Conservation (phyloP, 1,284 basidiomycete species). For the Irpex sp. region DNA sequence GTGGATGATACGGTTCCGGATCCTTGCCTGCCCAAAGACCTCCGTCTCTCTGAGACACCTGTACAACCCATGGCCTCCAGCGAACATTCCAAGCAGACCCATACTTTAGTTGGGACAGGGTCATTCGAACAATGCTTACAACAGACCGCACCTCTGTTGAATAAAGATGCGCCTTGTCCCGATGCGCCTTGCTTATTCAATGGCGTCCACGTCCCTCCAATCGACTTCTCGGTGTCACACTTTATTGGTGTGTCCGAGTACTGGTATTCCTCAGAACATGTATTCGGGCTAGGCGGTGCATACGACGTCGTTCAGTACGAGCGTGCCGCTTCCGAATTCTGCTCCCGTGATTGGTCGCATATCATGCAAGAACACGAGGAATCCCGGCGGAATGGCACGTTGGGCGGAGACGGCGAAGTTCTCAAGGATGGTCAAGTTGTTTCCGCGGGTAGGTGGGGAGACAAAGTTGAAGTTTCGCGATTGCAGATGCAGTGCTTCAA, state of each 20-base stretch:
- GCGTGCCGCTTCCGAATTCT: conserved; percentile 86
- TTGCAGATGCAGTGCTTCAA: conserved; percentile 99
- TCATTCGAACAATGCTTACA: conserved; percentile 85
- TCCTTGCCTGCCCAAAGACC: conserved; percentile 85
- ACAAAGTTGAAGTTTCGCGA: conserved; percentile 76
- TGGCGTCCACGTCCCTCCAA: conserved; percentile 90
- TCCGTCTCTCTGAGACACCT: conserved; percentile 55
- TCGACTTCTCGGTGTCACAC: conserved; percentile 87
- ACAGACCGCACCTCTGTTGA: conserved; percentile 75
- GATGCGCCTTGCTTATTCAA: conserved; percentile 93
- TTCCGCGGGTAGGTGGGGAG: conserved; percentile 64
- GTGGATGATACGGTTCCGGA: conserved; percentile 58
- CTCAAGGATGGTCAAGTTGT: conserved; percentile 56
- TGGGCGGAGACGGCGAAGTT: conserved; percentile 57
- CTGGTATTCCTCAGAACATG: conserved; percentile 98
- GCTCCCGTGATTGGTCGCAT: conserved; percentile 74
- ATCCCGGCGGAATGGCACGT: conserved; percentile 40
- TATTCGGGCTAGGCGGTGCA: conserved; percentile 90
- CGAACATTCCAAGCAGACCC: conserved; percentile 44
- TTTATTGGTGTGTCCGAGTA: conserved; percentile 99
- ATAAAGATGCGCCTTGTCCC: conserved; percentile 82
- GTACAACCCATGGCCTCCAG: conserved; percentile 38
- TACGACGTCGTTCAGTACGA: conserved; percentile 98
- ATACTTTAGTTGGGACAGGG: conserved; percentile 82
- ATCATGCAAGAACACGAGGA: conserved; percentile 70